Percentiles rank a stretch among this genome's conserved stretches.
These are phyloP conservation scores for Thelonectria blattea DNA, from an alignment of 2,329 filamentous ascomycete species.

Conservation along the genomic window DNA sequence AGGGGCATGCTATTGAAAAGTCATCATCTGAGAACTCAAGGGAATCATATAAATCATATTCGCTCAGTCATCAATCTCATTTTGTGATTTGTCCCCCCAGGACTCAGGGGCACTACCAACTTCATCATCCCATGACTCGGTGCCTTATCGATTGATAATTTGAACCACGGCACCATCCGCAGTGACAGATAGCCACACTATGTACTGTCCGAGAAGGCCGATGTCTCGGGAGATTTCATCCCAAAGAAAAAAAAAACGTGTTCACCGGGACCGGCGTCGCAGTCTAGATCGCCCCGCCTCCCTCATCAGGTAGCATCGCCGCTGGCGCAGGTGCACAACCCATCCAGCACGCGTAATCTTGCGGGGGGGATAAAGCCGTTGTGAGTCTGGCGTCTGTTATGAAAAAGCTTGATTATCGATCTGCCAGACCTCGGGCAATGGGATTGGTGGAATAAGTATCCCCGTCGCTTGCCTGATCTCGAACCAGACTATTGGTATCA, in stretches of 20 bases:
- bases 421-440: background rate
- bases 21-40: too few relatives aligned
- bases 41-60: too few relatives aligned
- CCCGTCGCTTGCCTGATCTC: background rate
- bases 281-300: background rate
- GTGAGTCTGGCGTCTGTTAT: background rate
- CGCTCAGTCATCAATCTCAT: too few relatives aligned
- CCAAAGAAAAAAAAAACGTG: background rate
- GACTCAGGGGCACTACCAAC: background rate
- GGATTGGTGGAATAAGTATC: conserved; percentile 13
- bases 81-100: too few relatives aligned
- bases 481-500: conserved; percentile 2
- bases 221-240: background rate
- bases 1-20: too few relatives aligned
- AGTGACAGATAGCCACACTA: background rate
- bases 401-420: conserved; percentile 9
- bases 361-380: background rate
- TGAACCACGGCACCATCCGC: background rate
- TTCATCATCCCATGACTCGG: background rate
- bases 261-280: background rate
- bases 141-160: background rate
- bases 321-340: background rate
- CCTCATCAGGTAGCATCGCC: background rate
- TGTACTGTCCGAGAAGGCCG: background rate
- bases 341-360: background rate